Base-by-base conservation (phyloP, 2,329 filamentous ascomycete species). In the Nemania sp. region DNA sequence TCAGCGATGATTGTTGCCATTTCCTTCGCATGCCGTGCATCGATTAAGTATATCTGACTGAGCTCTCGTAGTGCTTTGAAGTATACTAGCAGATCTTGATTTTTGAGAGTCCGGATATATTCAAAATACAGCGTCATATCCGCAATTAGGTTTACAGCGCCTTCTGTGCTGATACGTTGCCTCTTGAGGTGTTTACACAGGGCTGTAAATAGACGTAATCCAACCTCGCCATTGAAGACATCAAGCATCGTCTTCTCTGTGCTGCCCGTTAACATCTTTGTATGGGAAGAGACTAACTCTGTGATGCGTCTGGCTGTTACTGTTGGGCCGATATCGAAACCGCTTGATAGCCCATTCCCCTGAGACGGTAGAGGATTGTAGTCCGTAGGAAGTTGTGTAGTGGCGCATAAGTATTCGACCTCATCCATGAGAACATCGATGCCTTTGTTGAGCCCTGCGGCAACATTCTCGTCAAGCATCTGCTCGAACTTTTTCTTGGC, bases 401-500 rank as follows among this genome's bases (percentile, higher is more conserved):
- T 97, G 20, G 93, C 94, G 74, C 94, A 94, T 41, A 99, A 87
- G 77, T 97, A 98, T 79, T 99, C 96, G 29, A 98, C 94, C 82
- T 99, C 96, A 75, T 97, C 94, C 92, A 99, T 98, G 51, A 99
- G 87, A 65, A 98, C 96, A 77, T 99, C 95, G 70, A 99, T 98
- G 71, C 96, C 96, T 82, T 97, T 98, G 80, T 98, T 98, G 70
- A 99, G 84, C 1, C 97, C 97, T 8, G 95, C 94, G 3, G 96
- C 96, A 7, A 99, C 96, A 68, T 93, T 93, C 81, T 98, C 96
- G 77, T 99, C 96, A 1, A 99, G 90, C 92, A 98, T 97, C 78
- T 98, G 94, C 84, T 99, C 96, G 75, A 98, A 99, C 72, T 93
- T 94, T 83, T 98, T 98, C 88, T 99, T 99, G 72, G 96, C 94